phyloP scores from a whole-genome alignment of 2,329 filamentous ascomycete species.

The Fusarium multiceps region DNA sequence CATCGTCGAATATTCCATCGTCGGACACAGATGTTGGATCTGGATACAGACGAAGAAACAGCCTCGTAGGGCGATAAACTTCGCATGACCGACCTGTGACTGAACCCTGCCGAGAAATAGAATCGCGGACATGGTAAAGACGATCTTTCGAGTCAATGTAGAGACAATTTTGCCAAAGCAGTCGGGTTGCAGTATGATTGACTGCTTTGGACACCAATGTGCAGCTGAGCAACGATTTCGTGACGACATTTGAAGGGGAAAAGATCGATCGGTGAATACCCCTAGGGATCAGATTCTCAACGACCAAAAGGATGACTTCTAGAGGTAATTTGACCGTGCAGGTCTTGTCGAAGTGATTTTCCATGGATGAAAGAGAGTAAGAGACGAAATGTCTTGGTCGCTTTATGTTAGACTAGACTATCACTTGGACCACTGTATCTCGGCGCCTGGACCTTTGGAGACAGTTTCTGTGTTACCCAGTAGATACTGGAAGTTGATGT shows the following conservation, averaged over 20 bases:
- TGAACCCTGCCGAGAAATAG: not conserved
- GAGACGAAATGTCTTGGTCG: not conserved
- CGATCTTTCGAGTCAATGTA: not conserved
- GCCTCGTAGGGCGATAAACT: not conserved
- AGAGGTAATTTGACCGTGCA: not conserved
- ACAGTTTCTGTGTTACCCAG: not conserved
- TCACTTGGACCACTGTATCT: not conserved
- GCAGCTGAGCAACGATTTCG: conserved; percentile 5
- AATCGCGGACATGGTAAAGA: not conserved
- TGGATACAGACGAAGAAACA: conserved; percentile 10
- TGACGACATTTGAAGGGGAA: not conserved
- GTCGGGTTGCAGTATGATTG: not conserved
- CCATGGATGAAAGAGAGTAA: not conserved
- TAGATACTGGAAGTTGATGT: not conserved
- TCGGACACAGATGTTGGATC: accelerated
- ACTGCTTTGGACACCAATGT: not conserved
- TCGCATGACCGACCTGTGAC: not conserved
- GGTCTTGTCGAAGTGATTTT: not conserved
- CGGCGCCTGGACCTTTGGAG: not conserved
- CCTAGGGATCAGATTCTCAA: conserved; percentile 7
- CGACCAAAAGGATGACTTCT: conserved; percentile 27
- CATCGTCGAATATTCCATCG: not conserved
- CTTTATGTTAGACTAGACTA: not conserved
- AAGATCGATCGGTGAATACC: not conserved
- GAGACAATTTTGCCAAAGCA: not conserved